Conservation (phyloP, 2,329 filamentous ascomycete genomes). For the Emergomyces pasteurianus region DNA sequence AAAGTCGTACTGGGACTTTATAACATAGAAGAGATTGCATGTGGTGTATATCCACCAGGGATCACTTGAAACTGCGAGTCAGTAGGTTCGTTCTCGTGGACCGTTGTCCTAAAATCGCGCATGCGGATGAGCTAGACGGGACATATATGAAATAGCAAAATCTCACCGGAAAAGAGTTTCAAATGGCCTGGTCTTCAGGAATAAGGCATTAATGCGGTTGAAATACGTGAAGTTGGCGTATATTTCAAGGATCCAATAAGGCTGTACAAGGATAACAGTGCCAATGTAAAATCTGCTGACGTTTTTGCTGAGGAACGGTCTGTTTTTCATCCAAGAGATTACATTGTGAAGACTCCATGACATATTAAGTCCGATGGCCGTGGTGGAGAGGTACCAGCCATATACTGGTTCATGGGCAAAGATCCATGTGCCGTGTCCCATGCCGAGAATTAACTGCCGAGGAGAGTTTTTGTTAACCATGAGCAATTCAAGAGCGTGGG, state of each 20-base stretch:
- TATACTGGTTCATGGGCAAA: constrained; percentile 45
- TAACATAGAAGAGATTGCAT: constrained; percentile 49
- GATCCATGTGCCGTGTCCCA: constrained; percentile 48
- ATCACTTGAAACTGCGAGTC: constrained; percentile 31
- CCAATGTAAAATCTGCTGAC: constrained; percentile 46
- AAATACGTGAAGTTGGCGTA: constrained; percentile 56
- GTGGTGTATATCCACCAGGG: constrained; percentile 59
- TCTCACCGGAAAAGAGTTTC: constrained; percentile 47
- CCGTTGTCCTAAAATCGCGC: not conserved
- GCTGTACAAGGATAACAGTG: constrained; percentile 47
- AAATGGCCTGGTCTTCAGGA: constrained; percentile 44
- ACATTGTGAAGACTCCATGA: constrained; percentile 55
- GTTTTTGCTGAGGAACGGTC: constrained; percentile 43
- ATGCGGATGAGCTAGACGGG: not conserved
- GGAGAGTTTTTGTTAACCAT: not conserved
- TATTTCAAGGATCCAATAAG: constrained; percentile 55
- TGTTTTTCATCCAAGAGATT: constrained; percentile 56
- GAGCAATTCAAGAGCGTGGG: not conserved
- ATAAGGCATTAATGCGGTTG: constrained; percentile 43
- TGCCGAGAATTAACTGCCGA: constrained; percentile 41
- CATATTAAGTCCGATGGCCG: constrained; percentile 49
- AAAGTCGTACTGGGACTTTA: constrained; percentile 51
- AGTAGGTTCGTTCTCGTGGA: not conserved
- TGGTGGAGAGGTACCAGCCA: constrained; percentile 52
- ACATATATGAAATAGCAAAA: not conserved